Conservation (phyloP, 208 protist genomes). For the Trypanosoma platydactyli region DNA sequence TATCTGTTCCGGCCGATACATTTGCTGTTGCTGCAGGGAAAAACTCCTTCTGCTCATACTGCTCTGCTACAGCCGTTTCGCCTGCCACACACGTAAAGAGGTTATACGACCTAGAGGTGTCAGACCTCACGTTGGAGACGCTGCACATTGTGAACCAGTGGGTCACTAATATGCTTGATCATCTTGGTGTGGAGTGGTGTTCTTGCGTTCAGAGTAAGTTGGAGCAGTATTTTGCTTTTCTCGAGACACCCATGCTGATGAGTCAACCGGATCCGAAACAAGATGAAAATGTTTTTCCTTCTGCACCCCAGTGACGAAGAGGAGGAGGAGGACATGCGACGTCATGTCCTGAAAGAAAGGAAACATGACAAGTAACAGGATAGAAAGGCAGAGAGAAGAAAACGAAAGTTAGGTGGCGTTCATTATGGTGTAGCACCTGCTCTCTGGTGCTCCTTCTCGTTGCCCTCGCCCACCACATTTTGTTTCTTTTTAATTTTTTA, state of each 20-base stretch:
- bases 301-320: background rate
- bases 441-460: too few species aligned
- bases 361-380: background rate
- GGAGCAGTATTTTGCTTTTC: constrained; percentile 50
- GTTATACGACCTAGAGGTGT: constrained; percentile 66
- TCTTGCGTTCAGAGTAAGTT: constrained; percentile 56
- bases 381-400: background rate
- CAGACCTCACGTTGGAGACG: constrained; percentile 33
- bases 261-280: background rate
- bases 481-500: too few species aligned
- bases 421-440: too few species aligned
- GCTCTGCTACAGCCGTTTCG: background rate
- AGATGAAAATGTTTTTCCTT: background rate
- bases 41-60: constrained; percentile 9
- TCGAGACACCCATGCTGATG: background rate
- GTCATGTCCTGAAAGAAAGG: background rate
- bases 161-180: constrained; percentile 39
- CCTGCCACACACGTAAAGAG: constrained; percentile 30
- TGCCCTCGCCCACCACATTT: too few species aligned
- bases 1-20: constrained; percentile 8
- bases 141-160: constrained; percentile 41
- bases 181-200: constrained; percentile 58
- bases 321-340: background rate
- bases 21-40: constrained; percentile 9
- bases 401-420: background rate